Percentiles rank a stretch among this genome's conserved stretches.
phyloP scores from a whole-genome alignment of 2,329 filamentous ascomycete species.

The Lizonia empirigonia region DNA sequence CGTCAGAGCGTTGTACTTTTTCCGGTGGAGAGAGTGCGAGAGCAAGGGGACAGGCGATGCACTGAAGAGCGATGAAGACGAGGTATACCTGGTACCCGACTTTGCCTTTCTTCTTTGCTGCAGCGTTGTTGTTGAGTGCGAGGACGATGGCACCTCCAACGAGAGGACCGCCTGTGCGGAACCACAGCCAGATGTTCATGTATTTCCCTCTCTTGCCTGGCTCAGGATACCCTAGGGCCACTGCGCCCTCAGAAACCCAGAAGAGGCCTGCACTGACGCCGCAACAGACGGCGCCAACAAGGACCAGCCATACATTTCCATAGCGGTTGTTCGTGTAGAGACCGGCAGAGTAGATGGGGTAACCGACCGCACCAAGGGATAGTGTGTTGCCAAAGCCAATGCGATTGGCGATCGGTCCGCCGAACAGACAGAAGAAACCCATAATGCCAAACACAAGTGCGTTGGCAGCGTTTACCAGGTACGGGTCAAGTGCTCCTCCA shows the following conservation, averaged over 20 bases:
- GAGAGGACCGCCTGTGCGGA: conserved; percentile 57
- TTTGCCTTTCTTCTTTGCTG: conserved; percentile 40
- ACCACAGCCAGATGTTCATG: conserved; percentile 58
- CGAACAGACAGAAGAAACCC: conserved; percentile 56
- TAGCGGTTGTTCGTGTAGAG: conserved; percentile 59
- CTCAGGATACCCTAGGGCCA: conserved; percentile 58
- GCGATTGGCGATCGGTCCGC: conserved; percentile 56
- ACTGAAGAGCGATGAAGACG: conserved; percentile 52
- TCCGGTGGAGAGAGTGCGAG: conserved; percentile 49
- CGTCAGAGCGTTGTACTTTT: conserved; percentile 52
- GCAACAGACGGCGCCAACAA: conserved; percentile 56
- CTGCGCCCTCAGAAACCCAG: conserved; percentile 58
- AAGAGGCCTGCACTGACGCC: conserved; percentile 58
- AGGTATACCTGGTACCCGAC: conserved; percentile 50
- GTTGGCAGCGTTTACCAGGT: conserved; percentile 60
- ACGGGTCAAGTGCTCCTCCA: conserved; percentile 59
- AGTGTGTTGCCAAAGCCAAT: conserved; percentile 57
- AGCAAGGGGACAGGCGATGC: conserved; percentile 46
- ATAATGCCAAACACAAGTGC: conserved; percentile 57
- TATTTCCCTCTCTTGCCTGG: conserved; percentile 55
- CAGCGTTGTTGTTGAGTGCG: conserved; percentile 49
- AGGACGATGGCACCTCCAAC: conserved; percentile 56
- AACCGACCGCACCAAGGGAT: conserved; percentile 54
- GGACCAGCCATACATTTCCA: conserved; percentile 59
- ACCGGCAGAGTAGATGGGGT: conserved; percentile 52